Base-by-base conservation (phyloP, 352 stramenopile species). In the Detonula confervacea region DNA sequence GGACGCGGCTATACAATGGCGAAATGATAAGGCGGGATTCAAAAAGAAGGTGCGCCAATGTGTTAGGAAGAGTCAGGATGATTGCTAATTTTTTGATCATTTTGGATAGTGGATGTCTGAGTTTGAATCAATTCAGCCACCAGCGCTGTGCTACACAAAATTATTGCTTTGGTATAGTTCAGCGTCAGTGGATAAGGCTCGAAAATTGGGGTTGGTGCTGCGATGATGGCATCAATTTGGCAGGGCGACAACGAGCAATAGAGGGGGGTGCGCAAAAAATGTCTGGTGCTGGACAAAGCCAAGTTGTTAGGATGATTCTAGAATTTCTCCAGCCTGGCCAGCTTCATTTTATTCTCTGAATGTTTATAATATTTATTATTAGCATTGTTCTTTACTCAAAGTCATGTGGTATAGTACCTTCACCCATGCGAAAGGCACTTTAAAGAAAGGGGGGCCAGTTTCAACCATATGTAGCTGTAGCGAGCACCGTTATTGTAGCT, bases 1-100 rank as follows among this genome's bases (percentile, higher is more conserved):
- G 74, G 98, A 99, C 86, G 98, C 98, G 20, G 97, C 98, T 30
- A 96, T 98, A 81, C 84, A 96, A 91, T 83, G 78, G 76, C 71
- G 89, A 42, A 92, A 93, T 76, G 90, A 94, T 73, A 49, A 75
- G 69, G 47, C 77, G 37, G 88, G 77, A 14, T 94, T 92, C 76
- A 94, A 94, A 66, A 93, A 93, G 79, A 93, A 92, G 81, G 88
- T 94, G 47, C 72, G 88, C 51, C 80, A 91, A 56, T 78, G 83
- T 66, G 88, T 94, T 37, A 81, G 87, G 77, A 94, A 90, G 76
- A 93, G 86, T 75, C 90, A 94, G 70, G 87, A 94, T 46, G 86
- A 91, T n/a, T 93, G 86, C 67, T 92, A 67, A 80, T 69, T 24
- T 18, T 35, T 24, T 63, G 12, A 42, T n/a, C n/a, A n/a, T n/a